phyloP scores from a whole-genome alignment of 768 basidiomycete genomes.

The Lactarius evosmus region DNA sequence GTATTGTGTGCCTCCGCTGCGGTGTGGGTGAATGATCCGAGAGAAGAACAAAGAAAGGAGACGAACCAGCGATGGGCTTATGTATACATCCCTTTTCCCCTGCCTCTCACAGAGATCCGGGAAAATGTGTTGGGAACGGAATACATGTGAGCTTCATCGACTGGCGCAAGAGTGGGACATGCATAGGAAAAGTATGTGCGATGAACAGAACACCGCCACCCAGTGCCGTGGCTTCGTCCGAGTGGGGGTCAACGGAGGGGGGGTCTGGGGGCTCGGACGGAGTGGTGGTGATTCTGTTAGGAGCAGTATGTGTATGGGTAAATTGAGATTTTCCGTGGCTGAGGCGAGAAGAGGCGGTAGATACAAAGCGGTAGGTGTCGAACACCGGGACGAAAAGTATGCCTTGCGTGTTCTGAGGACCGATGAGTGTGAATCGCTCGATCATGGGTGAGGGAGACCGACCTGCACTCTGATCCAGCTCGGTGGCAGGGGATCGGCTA shows the following conservation, averaged over 20 bases:
- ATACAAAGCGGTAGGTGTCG: constrained; percentile 52
- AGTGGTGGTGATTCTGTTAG: constrained; percentile 36
- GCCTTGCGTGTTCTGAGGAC: constrained; percentile 58
- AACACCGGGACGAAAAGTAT: constrained; percentile 83
- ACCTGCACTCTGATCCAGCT: constrained; percentile 88
- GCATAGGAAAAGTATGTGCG: constrained; percentile 86
- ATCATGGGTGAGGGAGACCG: neutral
- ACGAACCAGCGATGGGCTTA: constrained; percentile 41
- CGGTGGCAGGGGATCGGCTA: constrained; percentile 76
- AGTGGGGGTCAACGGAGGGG: constrained; percentile 16
- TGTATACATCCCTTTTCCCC: constrained; percentile 68
- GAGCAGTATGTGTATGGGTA: constrained; percentile 48
- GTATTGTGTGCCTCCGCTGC: constrained; percentile 58
- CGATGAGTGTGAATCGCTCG: constrained; percentile 5
- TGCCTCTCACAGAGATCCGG: constrained; percentile 69
- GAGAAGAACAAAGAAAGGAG: neutral
- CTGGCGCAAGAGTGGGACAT: constrained; percentile 89
- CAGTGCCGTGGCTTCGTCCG: constrained; percentile 25
- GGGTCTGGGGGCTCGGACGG: neutral
- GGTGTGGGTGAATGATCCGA: neutral
- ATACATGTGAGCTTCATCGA: constrained; percentile 81
- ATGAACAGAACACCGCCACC: constrained; percentile 56
- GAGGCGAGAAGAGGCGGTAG: constrained; percentile 69
- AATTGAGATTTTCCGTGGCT: constrained; percentile 53
- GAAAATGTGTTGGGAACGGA: constrained; percentile 82